Evolutionary conservation across 305 asterid species (phyloP).

Genomic region (Fraxinus floribunda): DNA sequence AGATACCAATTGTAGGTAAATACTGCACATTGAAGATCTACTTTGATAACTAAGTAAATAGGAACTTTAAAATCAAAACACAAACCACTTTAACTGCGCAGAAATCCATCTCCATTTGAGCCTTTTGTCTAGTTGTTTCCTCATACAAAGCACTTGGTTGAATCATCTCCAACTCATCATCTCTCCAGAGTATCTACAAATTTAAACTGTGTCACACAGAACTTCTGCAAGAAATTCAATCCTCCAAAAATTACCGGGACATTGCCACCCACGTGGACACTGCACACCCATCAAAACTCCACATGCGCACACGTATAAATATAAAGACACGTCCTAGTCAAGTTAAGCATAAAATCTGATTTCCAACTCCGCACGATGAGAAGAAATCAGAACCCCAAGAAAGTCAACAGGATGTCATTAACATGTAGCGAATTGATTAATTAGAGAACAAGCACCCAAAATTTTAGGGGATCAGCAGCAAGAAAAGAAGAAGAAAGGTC

Average conservation of each 20-base stretch:
- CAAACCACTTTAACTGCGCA: constrained; percentile 42
- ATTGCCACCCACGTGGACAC: neutral
- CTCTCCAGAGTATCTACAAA: constrained; percentile 62
- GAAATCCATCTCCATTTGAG: constrained; percentile 54
- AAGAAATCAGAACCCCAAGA: neutral
- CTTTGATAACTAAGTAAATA: neutral
- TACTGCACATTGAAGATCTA: neutral
- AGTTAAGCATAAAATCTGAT: neutral
- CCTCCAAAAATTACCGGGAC: neutral
- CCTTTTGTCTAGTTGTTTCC: constrained; percentile 61
- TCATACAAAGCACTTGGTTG: constrained; percentile 46
- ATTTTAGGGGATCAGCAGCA: neutral
- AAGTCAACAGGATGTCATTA: neutral
- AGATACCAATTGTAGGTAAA: neutral
- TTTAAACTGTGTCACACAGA: constrained; percentile 11
- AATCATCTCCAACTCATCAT: constrained; percentile 66
- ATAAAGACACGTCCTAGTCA: neutral
- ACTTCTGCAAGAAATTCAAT: neutral
- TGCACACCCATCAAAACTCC: neutral
- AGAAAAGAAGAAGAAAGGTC: neutral
- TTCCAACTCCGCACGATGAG: neutral
- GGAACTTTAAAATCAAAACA: neutral
- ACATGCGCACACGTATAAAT: neutral
- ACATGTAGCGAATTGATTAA: neutral
- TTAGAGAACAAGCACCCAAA: neutral